phyloP scores from a whole-genome alignment of 2,329 filamentous ascomycete species.

The Periconia digitata region DNA sequence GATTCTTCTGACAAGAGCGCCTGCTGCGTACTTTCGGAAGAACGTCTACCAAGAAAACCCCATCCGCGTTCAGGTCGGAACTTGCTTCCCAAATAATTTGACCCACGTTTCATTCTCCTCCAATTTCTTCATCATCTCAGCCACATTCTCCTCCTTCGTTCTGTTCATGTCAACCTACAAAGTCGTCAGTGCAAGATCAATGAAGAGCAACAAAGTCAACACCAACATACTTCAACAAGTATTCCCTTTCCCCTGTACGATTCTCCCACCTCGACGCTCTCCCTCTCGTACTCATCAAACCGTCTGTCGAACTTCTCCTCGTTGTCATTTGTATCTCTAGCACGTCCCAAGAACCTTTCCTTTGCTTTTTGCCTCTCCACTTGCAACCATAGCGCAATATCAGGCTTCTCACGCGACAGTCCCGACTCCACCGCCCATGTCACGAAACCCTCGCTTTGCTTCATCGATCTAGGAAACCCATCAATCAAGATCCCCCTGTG shows the following conservation, averaged over 20 bases:
- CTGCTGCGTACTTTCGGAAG: too few species aligned
- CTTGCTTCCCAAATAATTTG: too few species aligned
- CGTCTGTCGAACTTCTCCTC: constrained; percentile 6
- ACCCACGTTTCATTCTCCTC: background rate
- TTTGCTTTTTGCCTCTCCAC: constrained; percentile 7
- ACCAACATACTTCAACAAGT: constrained; percentile 5
- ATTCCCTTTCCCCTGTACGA: background rate
- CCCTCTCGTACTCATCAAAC: constrained; percentile 2
- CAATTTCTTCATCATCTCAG: background rate
- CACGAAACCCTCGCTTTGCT: constrained; percentile 1
- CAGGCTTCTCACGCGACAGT: background rate
- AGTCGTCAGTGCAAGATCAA: background rate
- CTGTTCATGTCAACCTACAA: constrained; percentile 5
- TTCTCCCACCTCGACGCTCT: constrained; percentile 1
- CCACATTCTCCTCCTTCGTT: constrained; percentile 7
- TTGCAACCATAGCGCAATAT: constrained; percentile 4
- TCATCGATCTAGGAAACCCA: constrained; percentile 6
- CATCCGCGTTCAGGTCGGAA: too few species aligned
- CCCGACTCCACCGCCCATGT: background rate
- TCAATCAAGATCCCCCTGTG: constrained; percentile 7
- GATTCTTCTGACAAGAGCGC: too few species aligned
- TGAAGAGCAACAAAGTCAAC: background rate
- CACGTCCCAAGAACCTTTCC: constrained; percentile 3
- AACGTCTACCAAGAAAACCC: too few species aligned
- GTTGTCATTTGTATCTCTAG: constrained; percentile 7